A percentile compares a stretch with the other conserved stretches of the same genome.
Conservation (phyloP, 2,329 filamentous ascomycete species). For the Alternaria conjuncta region DNA sequence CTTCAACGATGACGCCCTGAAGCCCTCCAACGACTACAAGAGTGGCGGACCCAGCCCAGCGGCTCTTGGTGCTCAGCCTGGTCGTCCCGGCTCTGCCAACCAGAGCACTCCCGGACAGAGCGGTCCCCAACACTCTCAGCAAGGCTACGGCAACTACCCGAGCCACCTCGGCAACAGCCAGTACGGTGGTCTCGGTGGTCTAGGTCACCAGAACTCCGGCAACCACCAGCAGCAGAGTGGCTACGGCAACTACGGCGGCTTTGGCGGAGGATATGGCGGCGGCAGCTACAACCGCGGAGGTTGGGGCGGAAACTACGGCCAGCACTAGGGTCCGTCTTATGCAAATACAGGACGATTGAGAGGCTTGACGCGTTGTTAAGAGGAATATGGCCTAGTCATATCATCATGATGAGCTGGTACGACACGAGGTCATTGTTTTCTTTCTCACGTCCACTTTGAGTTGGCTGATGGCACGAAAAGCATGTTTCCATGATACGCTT, state of each 20-base stretch:
- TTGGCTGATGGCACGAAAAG: slow-evolving; percentile 35
- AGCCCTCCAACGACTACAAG: slow-evolving; percentile 65
- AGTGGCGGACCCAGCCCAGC: slow-evolving; percentile 65
- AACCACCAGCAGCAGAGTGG: slow-evolving; percentile 52
- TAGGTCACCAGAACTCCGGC: slow-evolving; percentile 57
- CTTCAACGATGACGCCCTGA: slow-evolving; percentile 60
- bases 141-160: slow-evolving; percentile 64
- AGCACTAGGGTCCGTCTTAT: slow-evolving; percentile 36
- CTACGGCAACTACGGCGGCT: slow-evolving; percentile 53
- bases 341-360: slow-evolving; percentile 3
- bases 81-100: slow-evolving; percentile 67
- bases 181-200: slow-evolving; percentile 62
- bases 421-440: slow-evolving; percentile 33
- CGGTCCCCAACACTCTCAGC: slow-evolving; percentile 62
- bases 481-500: slow-evolving; percentile 33
- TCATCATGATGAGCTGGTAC: slow-evolving; percentile 22
- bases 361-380: slow-evolving; percentile 9
- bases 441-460: slow-evolving; percentile 20
- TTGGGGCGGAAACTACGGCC: slow-evolving; percentile 58
- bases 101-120: slow-evolving; percentile 63
- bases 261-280: slow-evolving; percentile 51
- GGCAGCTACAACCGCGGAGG: slow-evolving; percentile 54
- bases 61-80: slow-evolving; percentile 63
- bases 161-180: slow-evolving; percentile 56
- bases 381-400: slow-evolving; percentile 34